Conservation (phyloP, 306 rosid genomes). For the Mucuna pruriens region DNA sequence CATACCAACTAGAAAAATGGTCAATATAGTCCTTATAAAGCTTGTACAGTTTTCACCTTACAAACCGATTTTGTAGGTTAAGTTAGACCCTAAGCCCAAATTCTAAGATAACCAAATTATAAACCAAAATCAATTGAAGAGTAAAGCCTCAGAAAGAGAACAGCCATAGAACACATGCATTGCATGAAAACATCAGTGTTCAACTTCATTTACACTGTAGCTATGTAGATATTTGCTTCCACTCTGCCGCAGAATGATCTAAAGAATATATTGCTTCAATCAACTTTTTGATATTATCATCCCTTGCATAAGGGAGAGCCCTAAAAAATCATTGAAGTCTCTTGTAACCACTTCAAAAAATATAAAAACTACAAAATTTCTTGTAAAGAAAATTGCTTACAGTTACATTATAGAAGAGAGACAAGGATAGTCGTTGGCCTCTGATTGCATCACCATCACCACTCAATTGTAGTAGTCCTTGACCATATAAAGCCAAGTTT, state of each 20-base stretch:
- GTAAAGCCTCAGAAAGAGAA: conserved; percentile 25
- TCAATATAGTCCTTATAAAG: neutral
- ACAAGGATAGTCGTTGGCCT: conserved; percentile 93
- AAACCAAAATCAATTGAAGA: conserved; percentile 21
- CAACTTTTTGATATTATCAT: conserved; percentile 23
- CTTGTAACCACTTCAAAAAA: conserved; percentile 14
- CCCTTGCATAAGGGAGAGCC: conserved; percentile 30
- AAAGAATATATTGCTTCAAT: conserved; percentile 27
- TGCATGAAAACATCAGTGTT: conserved; percentile 25
- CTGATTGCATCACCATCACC: conserved; percentile 94
- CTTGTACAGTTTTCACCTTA: neutral
- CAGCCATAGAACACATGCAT: conserved; percentile 1
- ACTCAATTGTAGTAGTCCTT: conserved; percentile 84
- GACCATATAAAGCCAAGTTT: conserved; percentile 96
- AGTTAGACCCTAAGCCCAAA: neutral
- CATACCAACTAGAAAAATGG: neutral
- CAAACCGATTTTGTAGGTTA: neutral
- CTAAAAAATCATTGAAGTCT: conserved; percentile 12
- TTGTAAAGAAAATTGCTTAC: conserved; percentile 59
- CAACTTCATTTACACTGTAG: conserved; percentile 20
- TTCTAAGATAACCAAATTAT: neutral
- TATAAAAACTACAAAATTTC: conserved; percentile 8
- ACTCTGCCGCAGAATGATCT: neutral
- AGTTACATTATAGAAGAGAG: conserved; percentile 97
- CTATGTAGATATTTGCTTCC: conserved; percentile 18